A percentile compares a stretch with the other conserved stretches of the same genome.
Conservation (phyloP, 495 filamentous ascomycete species). For the Bacidia rubella region DNA sequence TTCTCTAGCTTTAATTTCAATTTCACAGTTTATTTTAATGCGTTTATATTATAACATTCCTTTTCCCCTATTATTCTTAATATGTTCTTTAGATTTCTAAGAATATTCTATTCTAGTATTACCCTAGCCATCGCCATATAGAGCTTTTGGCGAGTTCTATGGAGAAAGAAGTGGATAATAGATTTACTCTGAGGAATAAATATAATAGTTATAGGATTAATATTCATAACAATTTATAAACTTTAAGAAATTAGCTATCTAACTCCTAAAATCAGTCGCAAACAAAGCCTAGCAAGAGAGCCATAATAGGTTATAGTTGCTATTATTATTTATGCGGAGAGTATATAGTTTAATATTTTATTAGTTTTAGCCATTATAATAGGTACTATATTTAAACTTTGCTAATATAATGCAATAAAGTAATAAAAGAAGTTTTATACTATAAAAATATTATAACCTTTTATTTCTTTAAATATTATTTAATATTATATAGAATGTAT, state of each 20-base stretch:
- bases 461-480: not conserved
- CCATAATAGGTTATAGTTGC: not conserved
- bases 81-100: not conserved
- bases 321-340: not conserved
- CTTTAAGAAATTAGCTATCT: not conserved
- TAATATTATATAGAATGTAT: not conserved
- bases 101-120: conserved; percentile 1
- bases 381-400: not conserved
- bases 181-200: not conserved
- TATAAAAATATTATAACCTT: not conserved
- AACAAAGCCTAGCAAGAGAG: conserved; percentile 1
- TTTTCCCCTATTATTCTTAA: not conserved
- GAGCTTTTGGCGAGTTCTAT: conserved; percentile 1
- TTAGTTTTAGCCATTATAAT: not conserved
- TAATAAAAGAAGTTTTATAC: not conserved
- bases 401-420: not conserved
- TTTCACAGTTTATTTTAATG: not conserved
- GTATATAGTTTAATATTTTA: not conserved
- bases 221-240: not conserved
- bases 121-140: not conserved
- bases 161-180: not conserved
- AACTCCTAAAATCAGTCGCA: not conserved
- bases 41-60: not conserved
- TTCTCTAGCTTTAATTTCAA: not conserved
- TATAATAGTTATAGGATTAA: not conserved